A percentile compares a stretch with the other conserved stretches of the same genome.
These are phyloP conservation scores for Suillus variegatus DNA, from an alignment of 768 basidiomycete species.

Conservation along the genomic window DNA sequence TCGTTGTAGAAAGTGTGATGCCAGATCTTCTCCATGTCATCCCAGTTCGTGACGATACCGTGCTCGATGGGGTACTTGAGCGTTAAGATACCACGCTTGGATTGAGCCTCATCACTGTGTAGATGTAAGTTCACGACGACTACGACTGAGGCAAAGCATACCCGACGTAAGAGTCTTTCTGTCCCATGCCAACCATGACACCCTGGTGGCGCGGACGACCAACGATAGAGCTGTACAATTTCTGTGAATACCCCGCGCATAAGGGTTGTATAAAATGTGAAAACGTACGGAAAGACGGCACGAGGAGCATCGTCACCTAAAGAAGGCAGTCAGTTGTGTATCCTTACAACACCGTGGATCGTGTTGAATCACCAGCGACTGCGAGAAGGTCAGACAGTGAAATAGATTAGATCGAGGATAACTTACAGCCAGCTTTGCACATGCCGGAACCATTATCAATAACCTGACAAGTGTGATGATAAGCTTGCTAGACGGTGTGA, in stretches of 20 bases:
- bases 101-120: conserved; percentile 83
- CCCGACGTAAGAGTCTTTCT: conserved; percentile 97
- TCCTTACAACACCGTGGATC: background rate
- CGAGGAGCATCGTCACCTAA: conserved; percentile 87
- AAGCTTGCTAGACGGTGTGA: conserved; percentile 6
- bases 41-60: conserved; percentile 97
- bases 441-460: conserved; percentile 97
- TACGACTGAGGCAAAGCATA: conserved; percentile 29
- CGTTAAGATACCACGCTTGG: conserved; percentile 92
- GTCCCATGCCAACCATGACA: conserved; percentile 97
- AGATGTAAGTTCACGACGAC: conserved; percentile 2
- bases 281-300: conserved; percentile 91
- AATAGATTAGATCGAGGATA: conserved; percentile 11
- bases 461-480: conserved; percentile 48
- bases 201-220: conserved; percentile 93
- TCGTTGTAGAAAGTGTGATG: conserved; percentile 95
- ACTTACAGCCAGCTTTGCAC: conserved; percentile 99
- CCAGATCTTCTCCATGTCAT: conserved; percentile 99
- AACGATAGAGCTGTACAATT: conserved; percentile 76
- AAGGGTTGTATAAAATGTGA: conserved; percentile 2
- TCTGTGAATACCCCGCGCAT: background rate
- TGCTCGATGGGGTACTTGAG: conserved; percentile 94
- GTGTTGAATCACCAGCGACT: conserved; percentile 60
- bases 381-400: conserved; percentile 23
- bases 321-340: conserved; percentile 15